Conservation (phyloP, 73 alveolate genomes). For the Tetrahymena borealis region DNA sequence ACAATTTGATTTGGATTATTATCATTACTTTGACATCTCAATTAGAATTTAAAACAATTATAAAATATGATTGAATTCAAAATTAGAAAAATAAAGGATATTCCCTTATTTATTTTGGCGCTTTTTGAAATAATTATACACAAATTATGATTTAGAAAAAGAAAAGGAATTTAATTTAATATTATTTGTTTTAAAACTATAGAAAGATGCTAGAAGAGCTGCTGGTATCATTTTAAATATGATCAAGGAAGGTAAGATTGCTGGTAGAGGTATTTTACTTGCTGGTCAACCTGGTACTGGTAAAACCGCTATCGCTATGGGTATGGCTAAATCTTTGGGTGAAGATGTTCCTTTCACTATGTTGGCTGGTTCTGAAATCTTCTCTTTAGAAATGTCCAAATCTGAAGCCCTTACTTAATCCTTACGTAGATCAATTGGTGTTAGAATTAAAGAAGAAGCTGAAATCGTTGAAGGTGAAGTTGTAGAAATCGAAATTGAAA, state of each 20-base stretch:
- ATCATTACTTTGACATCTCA: too few species aligned
- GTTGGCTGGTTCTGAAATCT: conserved; percentile 98
- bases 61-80: too few species aligned
- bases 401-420: conserved; percentile 98
- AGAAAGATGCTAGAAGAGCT: conserved; percentile 91
- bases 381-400: conserved; percentile 95
- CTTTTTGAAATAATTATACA: too few species aligned
- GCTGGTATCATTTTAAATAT: conserved; percentile 81
- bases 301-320: conserved; percentile 94
- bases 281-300: conserved; percentile 99
- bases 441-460: conserved; percentile 97
- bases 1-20: background rate
- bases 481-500: conserved; percentile 95
- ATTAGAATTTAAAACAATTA: too few species aligned
- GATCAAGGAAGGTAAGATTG: conserved; percentile 91
- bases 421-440: conserved; percentile 96
- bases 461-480: conserved; percentile 99
- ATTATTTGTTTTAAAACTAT: background rate
- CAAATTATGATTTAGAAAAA: background rate
- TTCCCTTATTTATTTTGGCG: too few species aligned
- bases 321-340: conserved; percentile 94
- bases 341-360: conserved; percentile 92
- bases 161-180: background rate
- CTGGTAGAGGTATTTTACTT: conserved; percentile 96
- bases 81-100: too few species aligned